Base-by-base conservation (phyloP, 768 basidiomycete species). In the Chalciporus sphaerocephalus region DNA sequence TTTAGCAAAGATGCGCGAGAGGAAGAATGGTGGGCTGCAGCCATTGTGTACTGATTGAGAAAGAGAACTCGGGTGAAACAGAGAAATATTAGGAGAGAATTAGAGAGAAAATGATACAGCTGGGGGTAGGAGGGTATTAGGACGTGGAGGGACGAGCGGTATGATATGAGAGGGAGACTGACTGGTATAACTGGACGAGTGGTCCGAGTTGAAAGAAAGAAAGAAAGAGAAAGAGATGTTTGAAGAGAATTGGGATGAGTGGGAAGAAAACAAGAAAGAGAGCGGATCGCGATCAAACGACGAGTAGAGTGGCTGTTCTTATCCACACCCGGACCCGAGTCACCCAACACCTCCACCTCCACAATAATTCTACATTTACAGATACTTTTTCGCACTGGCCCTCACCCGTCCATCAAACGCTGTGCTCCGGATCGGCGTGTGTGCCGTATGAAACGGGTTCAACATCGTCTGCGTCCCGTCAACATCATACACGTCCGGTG, bases 391-490 rank as follows among this genome's bases (percentile, higher is more conserved):
- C 41, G 95, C 96, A 67, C 85, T 87, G 16, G 85, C 82, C 49
- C 90, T 75, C 1, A 98, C 85, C 34, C 89, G 78, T 5, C 72
- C 72, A 62, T 98, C 94, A 69, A 98, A 98, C 5, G 83, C 75
- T 15, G 67, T 60, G 61, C 87, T 93, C 46, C 83, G 78, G 55
- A 98, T 92, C 37, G 75, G 69, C 32, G 81, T 86, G 60, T 97
- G 92, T 24, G 88, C 86, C 4, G 87, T 90, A 57, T 97, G 90
- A 70, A 99, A 99, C n/a, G 96, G 95, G 59, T 96, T 99, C 67
- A 96, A 44, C 72, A 81, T 75, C 48, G 87, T 83, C 93, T 95
- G 68, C 16, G 30, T 27, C 6, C 22, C 37, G 22, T 40, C 46
- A 44, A 44, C 9, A 10, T 4, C 20, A 2, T 6, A 5, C 0